Conservation (phyloP, 306 rosid species). For the Hippophae gyantsensis region DNA sequence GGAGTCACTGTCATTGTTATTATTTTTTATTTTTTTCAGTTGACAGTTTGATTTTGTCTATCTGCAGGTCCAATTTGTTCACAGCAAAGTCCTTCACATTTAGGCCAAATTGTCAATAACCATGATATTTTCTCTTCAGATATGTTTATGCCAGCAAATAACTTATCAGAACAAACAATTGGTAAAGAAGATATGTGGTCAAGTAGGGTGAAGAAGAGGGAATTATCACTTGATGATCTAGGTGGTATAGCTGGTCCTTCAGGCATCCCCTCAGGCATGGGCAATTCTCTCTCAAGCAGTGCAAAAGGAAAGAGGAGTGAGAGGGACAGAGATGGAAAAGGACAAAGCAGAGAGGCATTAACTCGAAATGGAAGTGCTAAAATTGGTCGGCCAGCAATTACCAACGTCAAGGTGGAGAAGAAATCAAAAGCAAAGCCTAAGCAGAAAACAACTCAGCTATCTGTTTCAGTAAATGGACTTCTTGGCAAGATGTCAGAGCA, state of each 20-base stretch:
- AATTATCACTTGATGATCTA: slow-evolving; percentile 84
- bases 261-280: slow-evolving; percentile 54
- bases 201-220: slow-evolving; percentile 93
- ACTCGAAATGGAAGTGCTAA: slow-evolving; percentile 81
- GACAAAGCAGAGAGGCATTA: slow-evolving; percentile 70
- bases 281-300: slow-evolving; percentile 65
- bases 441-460: slow-evolving; percentile 84
- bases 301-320: slow-evolving; percentile 98
- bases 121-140: slow-evolving; percentile 48
- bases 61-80: slow-evolving; percentile 70
- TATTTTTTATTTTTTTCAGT: background rate
- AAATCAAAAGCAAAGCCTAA: slow-evolving; percentile 92
- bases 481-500: slow-evolving; percentile 79
- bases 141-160: slow-evolving; percentile 43
- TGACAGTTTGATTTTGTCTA: slow-evolving; percentile 13
- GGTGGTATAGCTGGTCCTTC: slow-evolving; percentile 47
- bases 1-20: background rate
- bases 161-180: slow-evolving; percentile 48
- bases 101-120: slow-evolving; percentile 60
- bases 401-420: slow-evolving; percentile 77
- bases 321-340: slow-evolving; percentile 98
- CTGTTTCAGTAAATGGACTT: slow-evolving; percentile 91
- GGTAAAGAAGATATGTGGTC: slow-evolving; percentile 78
- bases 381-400: slow-evolving; percentile 71
- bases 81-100: slow-evolving; percentile 70